Evolutionary conservation across 1,284 basidiomycete genomes (phyloP).

Genomic region (Ustilago hordei): DNA sequence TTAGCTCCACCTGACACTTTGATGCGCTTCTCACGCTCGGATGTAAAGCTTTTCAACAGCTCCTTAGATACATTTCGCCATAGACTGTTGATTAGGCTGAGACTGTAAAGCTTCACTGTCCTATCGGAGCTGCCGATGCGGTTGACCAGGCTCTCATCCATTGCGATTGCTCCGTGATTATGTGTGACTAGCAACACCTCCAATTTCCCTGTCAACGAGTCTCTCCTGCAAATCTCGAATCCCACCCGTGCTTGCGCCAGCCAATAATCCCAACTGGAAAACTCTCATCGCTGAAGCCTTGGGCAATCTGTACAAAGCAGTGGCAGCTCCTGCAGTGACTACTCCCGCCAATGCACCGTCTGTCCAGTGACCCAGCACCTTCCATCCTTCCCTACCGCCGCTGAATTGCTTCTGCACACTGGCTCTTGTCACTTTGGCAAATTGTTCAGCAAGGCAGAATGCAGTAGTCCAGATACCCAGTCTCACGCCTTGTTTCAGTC

Average conservation of each 20-base stretch:
- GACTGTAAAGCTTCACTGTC: conserved; percentile 63
- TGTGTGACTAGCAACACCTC: conserved; percentile 46
- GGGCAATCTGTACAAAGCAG: conserved; percentile 43
- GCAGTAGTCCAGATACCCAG: conserved; percentile 58
- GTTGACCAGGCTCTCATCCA: not conserved
- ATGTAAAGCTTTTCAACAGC: conserved; percentile 82
- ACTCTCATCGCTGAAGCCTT: conserved; percentile 27
- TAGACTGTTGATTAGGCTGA: conserved; percentile 81
- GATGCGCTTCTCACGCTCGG: conserved; percentile 77
- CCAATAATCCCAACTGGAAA: conserved; percentile 43
- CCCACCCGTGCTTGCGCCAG: conserved; percentile 43
- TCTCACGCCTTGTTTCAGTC: conserved; percentile 49
- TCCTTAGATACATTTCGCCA: conserved; percentile 80
- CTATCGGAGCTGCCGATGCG: conserved; percentile 55
- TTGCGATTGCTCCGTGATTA: conserved; percentile 7
- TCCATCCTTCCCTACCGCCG: conserved; percentile 5
- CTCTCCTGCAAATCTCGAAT: conserved; percentile 44
- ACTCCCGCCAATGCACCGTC: conserved; percentile 58
- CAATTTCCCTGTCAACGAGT: conserved; percentile 35
- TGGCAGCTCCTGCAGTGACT: conserved; percentile 41
- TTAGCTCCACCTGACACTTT: not conserved
- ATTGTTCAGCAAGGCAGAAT: conserved; percentile 56
- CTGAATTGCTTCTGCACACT: conserved; percentile 17
- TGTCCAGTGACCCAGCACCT: conserved; percentile 57
- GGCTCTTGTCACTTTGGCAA: conserved; percentile 22